phyloP scores from a whole-genome alignment of 176 grass and related monocot genomes.

The Carex kokanica region DNA sequence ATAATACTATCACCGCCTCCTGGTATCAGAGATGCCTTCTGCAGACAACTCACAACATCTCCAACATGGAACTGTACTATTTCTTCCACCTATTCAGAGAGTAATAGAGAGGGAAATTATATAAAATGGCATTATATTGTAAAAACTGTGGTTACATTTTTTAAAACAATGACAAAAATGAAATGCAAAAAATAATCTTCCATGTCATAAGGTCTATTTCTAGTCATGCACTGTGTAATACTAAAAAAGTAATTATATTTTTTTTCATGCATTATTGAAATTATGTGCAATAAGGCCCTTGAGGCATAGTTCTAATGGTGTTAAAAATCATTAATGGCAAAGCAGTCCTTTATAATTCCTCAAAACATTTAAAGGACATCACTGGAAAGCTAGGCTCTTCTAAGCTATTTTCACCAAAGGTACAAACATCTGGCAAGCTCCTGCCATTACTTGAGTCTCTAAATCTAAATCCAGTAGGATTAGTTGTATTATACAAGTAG shows the following conservation, averaged over 20 bases:
- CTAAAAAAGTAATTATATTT: background rate
- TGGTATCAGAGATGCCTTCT: conserved; percentile 91
- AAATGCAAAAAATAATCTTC: background rate
- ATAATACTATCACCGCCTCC: conserved; percentile 94
- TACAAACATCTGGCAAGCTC: background rate
- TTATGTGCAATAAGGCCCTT: background rate
- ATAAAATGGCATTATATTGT: background rate
- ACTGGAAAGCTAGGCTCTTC: background rate
- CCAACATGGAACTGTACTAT: conserved; percentile 99
- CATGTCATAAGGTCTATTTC: background rate
- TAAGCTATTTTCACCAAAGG: background rate
- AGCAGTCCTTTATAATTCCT: background rate
- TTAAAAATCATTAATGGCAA: background rate
- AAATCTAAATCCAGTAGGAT: background rate
- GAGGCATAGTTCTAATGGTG: background rate
- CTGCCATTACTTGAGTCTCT: background rate
- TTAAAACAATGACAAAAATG: background rate
- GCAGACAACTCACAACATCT: conserved; percentile 92
- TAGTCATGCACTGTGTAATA: background rate
- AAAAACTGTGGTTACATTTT: background rate
- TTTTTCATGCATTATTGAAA: background rate
- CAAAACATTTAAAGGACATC: background rate
- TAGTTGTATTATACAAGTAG: background rate
- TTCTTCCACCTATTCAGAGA: conserved; percentile 52
- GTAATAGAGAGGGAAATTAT: background rate